These are phyloP conservation scores for Escovopsis sp. DNA, from an alignment of 2,329 filamentous ascomycete genomes.

Conservation along the genomic window DNA sequence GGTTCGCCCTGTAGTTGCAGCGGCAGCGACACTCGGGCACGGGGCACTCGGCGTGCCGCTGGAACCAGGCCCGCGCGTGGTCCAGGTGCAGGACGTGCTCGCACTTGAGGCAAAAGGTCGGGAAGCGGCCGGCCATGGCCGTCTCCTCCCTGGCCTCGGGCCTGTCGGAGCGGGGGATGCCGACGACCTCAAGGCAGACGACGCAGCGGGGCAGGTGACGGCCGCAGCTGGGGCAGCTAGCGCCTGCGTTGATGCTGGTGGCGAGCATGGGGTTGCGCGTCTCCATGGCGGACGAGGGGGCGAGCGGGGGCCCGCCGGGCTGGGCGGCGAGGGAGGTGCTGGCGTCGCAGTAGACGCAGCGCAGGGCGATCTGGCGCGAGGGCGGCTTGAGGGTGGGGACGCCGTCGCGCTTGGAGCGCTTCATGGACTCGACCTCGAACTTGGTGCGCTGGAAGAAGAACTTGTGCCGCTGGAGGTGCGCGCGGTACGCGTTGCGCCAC, in stretches of 20 bases:
- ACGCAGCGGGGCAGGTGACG: slow-evolving; percentile 53
- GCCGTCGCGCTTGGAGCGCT: slow-evolving; percentile 50
- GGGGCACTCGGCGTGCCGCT: slow-evolving; percentile 48
- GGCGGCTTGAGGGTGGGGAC: slow-evolving; percentile 47
- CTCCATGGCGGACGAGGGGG: slow-evolving; percentile 17
- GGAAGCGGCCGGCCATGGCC: slow-evolving; percentile 40
- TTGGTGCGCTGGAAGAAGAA: slow-evolving; percentile 61
- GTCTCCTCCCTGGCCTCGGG: slow-evolving; percentile 37
- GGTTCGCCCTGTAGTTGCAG: slow-evolving; percentile 47
- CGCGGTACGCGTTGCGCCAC: slow-evolving; percentile 59
- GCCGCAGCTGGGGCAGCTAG: slow-evolving; percentile 52
- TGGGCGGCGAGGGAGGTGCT: slow-evolving; percentile 36
- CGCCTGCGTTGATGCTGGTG: slow-evolving; percentile 42
- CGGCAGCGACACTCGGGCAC: slow-evolving; percentile 54
- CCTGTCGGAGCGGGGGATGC: slow-evolving; percentile 45
- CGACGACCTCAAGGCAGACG: slow-evolving; percentile 52
- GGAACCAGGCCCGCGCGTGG: slow-evolving; percentile 53
- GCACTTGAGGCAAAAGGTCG: slow-evolving; percentile 55
- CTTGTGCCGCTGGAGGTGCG: slow-evolving; percentile 58
- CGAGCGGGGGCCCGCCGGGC: slow-evolving; percentile 9
- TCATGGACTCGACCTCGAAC: slow-evolving; percentile 65
- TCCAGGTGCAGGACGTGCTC: slow-evolving; percentile 55
- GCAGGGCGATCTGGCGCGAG: slow-evolving; percentile 55
- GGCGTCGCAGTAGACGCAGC: slow-evolving; percentile 63
- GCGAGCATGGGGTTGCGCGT: slow-evolving; percentile 41